A percentile compares a stretch with the other conserved stretches of the same genome.
Evolutionary conservation across 768 basidiomycete genomes (phyloP).

Genomic region (Suillus cothurnatus): DNA sequence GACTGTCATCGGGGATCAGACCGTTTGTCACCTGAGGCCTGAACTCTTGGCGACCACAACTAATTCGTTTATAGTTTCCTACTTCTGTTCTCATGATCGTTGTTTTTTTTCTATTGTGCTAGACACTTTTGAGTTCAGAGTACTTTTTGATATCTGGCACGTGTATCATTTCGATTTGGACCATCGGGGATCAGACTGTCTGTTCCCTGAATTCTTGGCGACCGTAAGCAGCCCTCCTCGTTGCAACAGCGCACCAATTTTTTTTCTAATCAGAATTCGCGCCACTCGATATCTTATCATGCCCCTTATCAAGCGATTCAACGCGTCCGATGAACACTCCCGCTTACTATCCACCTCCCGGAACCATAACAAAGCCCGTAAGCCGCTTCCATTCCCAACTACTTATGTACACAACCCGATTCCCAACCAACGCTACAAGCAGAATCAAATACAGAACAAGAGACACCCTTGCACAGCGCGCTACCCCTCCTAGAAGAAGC

Average conservation of each 20-base stretch:
- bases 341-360: slow-evolving; percentile 5
- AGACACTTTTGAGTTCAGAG: not conserved
- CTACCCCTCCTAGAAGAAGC: slow-evolving; percentile 7
- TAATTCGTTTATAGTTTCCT: not conserved
- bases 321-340: slow-evolving; percentile 7
- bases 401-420: not conserved
- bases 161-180: not conserved
- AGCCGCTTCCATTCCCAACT: not conserved
- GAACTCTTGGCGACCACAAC: no score
- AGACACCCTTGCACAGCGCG: not conserved
- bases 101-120: not conserved
- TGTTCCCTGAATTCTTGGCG: not conserved
- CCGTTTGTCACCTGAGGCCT: no score
- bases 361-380: not conserved
- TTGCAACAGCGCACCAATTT: not conserved
- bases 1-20: not conserved
- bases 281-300: slow-evolving; percentile 9
- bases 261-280: not conserved
- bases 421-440: not conserved
- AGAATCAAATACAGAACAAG: not conserved
- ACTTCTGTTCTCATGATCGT: not conserved
- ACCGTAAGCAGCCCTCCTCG: not conserved
- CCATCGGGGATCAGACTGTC: not conserved
- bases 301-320: slow-evolving; percentile 13
- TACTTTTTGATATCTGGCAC: not conserved